Evolutionary conservation across 345 rosid genomes (phyloP).

Genomic region (Viola odorata): DNA sequence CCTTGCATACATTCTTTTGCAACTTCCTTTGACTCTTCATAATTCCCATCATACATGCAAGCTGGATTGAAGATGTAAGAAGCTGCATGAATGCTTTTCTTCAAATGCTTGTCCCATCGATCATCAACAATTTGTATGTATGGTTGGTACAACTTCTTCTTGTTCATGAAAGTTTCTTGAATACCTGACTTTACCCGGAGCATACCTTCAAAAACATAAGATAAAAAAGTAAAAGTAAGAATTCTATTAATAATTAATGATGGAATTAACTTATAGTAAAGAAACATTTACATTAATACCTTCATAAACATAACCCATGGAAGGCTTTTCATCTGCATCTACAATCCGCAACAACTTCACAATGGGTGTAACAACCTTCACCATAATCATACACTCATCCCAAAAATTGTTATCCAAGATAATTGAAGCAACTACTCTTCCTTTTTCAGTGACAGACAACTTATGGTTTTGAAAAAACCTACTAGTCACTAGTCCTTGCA

Average conservation of each 20-base stretch:
- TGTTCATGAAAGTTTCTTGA: neutral
- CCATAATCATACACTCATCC: neutral
- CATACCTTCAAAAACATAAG: no score
- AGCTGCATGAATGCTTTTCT: neutral
- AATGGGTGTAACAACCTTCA: neutral
- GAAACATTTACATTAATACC: neutral
- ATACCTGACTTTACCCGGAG: neutral
- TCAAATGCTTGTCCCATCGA: neutral
- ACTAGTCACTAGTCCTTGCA: neutral
- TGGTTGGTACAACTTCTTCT: neutral
- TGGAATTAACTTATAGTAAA: no score
- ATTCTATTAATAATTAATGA: no score
- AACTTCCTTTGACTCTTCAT: neutral
- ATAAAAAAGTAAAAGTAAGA: no score
- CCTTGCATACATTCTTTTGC: neutral
- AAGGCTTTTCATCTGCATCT: neutral
- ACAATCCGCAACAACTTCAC: neutral
- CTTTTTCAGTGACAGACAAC: neutral
- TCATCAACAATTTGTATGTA: neutral
- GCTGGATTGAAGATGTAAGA: neutral
- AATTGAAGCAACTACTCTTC: neutral
- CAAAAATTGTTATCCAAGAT: neutral
- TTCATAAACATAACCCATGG: slow-evolving; percentile 1
- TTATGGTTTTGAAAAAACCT: neutral
- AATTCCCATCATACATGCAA: neutral